phyloP scores from a whole-genome alignment of 2,329 filamentous ascomycete species.

The Lojkania enalia region DNA sequence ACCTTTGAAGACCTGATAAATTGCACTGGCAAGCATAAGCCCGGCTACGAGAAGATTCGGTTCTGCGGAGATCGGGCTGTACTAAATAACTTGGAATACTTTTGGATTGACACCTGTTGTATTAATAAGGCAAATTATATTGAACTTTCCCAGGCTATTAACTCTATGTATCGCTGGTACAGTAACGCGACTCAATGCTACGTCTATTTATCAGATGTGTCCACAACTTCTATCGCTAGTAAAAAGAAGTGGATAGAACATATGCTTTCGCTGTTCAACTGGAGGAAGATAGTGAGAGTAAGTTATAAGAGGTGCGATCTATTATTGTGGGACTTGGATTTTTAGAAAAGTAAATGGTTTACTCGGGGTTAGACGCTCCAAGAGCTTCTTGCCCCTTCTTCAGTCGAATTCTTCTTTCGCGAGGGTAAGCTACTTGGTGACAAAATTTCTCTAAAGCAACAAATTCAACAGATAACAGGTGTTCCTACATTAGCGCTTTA shows the following conservation, averaged over 20 bases:
- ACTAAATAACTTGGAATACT: neutral
- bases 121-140: no score
- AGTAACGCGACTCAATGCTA: neutral
- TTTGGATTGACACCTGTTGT: no score
- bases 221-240: no score
- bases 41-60: no score
- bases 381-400: slow-evolving; percentile 16
- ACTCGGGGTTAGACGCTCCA: slow-evolving; percentile 6
- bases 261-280: no score
- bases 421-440: slow-evolving; percentile 10
- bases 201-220: neutral
- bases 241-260: no score
- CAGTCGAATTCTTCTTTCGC: slow-evolving; percentile 18
- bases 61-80: neutral
- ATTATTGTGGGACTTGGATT: slow-evolving; percentile 9
- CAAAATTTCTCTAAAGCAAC: slow-evolving; percentile 8
- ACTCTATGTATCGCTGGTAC: neutral
- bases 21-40: no score
- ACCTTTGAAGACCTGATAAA: slow-evolving; percentile 1
- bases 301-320: no score
- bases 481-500: slow-evolving; percentile 5
- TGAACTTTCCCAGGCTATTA: no score
- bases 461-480: slow-evolving; percentile 14
- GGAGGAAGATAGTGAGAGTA: no score
- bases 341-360: slow-evolving; percentile 9